These are phyloP conservation scores for Acanthamoeba royreba DNA, from an alignment of 208 protist genomes.

Conservation along the genomic window DNA sequence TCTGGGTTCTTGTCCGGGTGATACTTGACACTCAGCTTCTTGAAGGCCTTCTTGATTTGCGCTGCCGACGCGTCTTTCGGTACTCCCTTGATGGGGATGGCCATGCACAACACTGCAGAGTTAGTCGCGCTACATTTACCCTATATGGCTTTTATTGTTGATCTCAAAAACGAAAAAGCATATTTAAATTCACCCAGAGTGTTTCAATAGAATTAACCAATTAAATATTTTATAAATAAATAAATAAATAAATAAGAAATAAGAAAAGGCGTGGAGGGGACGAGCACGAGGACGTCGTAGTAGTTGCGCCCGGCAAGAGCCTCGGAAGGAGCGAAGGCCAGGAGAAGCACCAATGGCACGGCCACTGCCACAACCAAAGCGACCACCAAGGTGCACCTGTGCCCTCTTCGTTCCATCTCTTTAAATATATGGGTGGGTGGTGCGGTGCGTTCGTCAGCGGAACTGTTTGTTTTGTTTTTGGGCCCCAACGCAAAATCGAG, in stretches of 20 bases:
- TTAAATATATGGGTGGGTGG: no score
- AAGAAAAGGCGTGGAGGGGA: background rate
- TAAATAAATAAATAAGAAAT: background rate
- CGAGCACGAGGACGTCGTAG: background rate
- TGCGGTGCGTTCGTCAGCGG: no score
- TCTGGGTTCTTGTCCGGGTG: slow-evolving; percentile 79
- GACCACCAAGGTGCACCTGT: background rate
- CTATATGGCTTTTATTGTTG: no score
- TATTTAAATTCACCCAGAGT: no score
- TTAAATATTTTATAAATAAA: background rate
- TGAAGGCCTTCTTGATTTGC: slow-evolving; percentile 77
- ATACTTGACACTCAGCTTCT: slow-evolving; percentile 70
- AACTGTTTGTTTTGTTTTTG: no score
- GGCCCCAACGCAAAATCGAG: no score
- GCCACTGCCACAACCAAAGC: background rate
- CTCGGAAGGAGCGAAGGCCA: background rate
- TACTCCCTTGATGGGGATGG: no score
- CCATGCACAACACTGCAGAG: background rate
- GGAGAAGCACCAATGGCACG: background rate
- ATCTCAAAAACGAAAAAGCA: no score
- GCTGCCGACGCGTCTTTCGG: slow-evolving; percentile 53
- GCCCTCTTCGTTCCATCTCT: background rate
- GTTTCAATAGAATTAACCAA: no score
- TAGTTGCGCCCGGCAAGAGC: background rate
- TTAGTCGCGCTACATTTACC: no score